These are phyloP conservation scores for Diplodia mutila DNA, from an alignment of 2,329 filamentous ascomycete genomes.

Conservation along the genomic window DNA sequence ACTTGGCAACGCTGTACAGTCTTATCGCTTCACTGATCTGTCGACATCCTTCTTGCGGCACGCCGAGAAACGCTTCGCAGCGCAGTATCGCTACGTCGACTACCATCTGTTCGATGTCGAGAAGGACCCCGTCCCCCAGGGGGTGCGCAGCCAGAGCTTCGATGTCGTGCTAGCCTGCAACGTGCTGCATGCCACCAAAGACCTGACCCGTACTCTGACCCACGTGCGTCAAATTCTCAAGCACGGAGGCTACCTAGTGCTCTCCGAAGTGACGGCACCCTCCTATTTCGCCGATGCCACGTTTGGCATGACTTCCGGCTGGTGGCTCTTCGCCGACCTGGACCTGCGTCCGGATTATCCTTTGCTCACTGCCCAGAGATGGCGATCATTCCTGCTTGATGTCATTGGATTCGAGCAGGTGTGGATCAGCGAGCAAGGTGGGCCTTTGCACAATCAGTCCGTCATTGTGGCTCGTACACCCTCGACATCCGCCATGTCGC, in stretches of 20 bases:
- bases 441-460: not conserved
- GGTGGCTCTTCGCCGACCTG: not conserved
- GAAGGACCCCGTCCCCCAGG: conserved; percentile 11
- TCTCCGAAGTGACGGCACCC: not conserved
- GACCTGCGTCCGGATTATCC: not conserved
- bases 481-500: not conserved
- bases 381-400: not conserved
- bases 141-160: not conserved
- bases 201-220: conserved; percentile 24
- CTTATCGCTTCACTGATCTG: conserved; percentile 30
- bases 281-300: not conserved
- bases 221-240: conserved; percentile 30
- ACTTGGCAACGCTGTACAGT: not conserved
- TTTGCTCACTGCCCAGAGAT: not conserved
- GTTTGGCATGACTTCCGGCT: not conserved
- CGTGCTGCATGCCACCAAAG: conserved; percentile 26
- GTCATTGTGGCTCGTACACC: not conserved
- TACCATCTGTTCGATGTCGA: conserved; percentile 14
- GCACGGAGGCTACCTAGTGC: conserved; percentile 53
- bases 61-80: not conserved
- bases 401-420: not conserved
- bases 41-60: conserved; percentile 30
- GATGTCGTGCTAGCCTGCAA: conserved; percentile 22
- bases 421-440: not conserved
- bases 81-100: not conserved